Evolutionary conservation across 495 filamentous ascomycete genomes (phyloP).

Genomic region (Mytilinidion resinicola): DNA sequence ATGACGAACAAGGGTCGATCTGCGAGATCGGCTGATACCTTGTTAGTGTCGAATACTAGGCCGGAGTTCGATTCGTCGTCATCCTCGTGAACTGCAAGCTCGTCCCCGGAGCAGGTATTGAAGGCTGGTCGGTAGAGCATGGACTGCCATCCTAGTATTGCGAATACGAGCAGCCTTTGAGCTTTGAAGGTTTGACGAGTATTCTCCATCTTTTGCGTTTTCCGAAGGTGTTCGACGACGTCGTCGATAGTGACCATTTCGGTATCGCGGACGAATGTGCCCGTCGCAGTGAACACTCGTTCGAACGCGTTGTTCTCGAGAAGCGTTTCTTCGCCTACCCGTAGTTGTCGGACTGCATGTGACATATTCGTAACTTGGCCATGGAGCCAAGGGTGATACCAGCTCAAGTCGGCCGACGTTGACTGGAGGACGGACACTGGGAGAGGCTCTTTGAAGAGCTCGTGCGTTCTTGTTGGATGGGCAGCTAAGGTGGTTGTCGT

Average conservation of each 20-base stretch:
- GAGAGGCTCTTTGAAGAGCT: too few species aligned
- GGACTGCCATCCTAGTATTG: not conserved
- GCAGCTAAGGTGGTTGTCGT: too few species aligned
- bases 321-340: slow-evolving; percentile 4
- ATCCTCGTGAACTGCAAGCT: not conserved
- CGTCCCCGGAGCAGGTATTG: slow-evolving; percentile 3
- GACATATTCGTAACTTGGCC: not conserved
- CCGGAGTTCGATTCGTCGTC: not conserved
- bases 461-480: too few species aligned
- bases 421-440: not conserved
- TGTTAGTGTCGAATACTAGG: slow-evolving; percentile 3
- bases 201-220: slow-evolving; percentile 3
- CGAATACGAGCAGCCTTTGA: slow-evolving; percentile 4
- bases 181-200: not conserved
- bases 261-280: not conserved
- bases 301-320: slow-evolving; percentile 4
- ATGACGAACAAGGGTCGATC: not conserved
- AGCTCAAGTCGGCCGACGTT: not conserved
- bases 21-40: not conserved
- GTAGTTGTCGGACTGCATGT: not conserved
- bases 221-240: slow-evolving; percentile 2
- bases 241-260: slow-evolving; percentile 1
- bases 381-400: not conserved
- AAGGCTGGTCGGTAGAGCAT: not conserved
- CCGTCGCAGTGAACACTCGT: not conserved